Percentiles rank a stretch among this genome's conserved stretches.
Evolutionary conservation across 2,329 filamentous ascomycete genomes (phyloP).

Genomic region (Fusarium sp.): DNA sequence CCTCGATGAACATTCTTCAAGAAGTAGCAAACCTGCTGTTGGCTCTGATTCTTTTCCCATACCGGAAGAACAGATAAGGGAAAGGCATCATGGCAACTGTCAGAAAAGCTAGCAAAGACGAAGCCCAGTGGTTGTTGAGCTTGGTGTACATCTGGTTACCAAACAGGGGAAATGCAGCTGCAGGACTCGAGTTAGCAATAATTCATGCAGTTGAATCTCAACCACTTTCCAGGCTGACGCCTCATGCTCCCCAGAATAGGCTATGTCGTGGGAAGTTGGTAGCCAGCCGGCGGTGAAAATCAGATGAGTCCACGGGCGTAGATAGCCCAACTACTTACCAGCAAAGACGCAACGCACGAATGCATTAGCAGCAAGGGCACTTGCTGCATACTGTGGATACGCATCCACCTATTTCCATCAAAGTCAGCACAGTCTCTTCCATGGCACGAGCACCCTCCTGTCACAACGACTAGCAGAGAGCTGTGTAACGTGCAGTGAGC

Average conservation of each 20-base stretch:
- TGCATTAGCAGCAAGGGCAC: slow-evolving; percentile 83
- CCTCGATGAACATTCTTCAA: slow-evolving; percentile 11
- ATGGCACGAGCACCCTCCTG: slow-evolving; percentile 27
- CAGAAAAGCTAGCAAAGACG: slow-evolving; percentile 68
- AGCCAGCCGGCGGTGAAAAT: slow-evolving; percentile 9
- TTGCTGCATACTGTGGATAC: slow-evolving; percentile 79
- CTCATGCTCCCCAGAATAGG: not conserved
- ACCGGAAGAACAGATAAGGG: slow-evolving; percentile 70
- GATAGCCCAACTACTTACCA: slow-evolving; percentile 51
- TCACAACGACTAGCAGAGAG: slow-evolving; percentile 13
- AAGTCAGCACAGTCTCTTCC: slow-evolving; percentile 31
- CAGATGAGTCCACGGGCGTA: not conserved
- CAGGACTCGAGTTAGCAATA: not conserved
- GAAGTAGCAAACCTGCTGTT: slow-evolving; percentile 63
- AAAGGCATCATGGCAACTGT: slow-evolving; percentile 71
- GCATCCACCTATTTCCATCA: slow-evolving; percentile 67
- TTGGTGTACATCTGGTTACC: slow-evolving; percentile 76
- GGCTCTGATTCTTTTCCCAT: slow-evolving; percentile 65
- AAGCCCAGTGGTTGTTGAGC: slow-evolving; percentile 77
- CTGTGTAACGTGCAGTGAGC: slow-evolving; percentile 18
- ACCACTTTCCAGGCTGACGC: not conserved
- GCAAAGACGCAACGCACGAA: slow-evolving; percentile 83
- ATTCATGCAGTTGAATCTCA: not conserved
- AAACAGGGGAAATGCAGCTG: slow-evolving; percentile 80
- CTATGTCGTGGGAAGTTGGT: not conserved